Evolutionary conservation across 306 rosid species (phyloP).

Genomic region (Dryas alaskensis): DNA sequence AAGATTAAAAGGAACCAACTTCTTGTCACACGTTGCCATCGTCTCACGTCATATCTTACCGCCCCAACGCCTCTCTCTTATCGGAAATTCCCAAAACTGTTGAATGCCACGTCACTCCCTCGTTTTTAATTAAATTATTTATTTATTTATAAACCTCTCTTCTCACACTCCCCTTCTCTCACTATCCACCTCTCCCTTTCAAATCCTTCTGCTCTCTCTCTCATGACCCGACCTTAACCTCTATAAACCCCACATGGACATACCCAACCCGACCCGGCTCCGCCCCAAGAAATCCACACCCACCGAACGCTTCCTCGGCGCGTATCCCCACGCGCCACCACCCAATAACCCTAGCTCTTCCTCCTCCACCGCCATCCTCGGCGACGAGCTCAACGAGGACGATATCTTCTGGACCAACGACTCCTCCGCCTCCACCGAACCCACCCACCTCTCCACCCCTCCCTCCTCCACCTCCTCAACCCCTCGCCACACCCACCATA

Average conservation of each 20-base stretch:
- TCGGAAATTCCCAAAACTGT: neutral
- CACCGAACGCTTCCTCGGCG: slow-evolving; percentile 46
- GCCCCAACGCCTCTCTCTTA: too few species aligned
- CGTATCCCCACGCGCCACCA: slow-evolving; percentile 29
- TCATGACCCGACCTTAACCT: slow-evolving; percentile 8
- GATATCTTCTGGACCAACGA: slow-evolving; percentile 60
- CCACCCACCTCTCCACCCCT: slow-evolving; percentile 29
- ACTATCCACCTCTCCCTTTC: neutral
- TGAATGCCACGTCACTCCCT: slow-evolving; percentile 5
- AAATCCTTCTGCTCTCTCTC: neutral
- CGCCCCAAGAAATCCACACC: slow-evolving; percentile 32
- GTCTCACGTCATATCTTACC: too few species aligned
- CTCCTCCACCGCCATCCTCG: neutral
- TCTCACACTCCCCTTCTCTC: neutral
- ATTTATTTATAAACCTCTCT: neutral
- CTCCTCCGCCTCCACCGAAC: slow-evolving; percentile 34
- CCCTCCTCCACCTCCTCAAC: slow-evolving; percentile 37
- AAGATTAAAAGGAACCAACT: too few species aligned
- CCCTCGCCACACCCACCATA: slow-evolving; percentile 28
- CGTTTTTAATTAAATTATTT: neutral
- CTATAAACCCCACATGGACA: slow-evolving; percentile 35
- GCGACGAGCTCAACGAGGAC: slow-evolving; percentile 62
- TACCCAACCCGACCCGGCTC: slow-evolving; percentile 32
- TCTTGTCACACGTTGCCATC: too few species aligned
- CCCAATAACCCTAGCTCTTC: slow-evolving; percentile 21